These are phyloP conservation scores for Jaenimonas drosophilae DNA, from an alignment of 208 protist species.

Conservation along the genomic window DNA sequence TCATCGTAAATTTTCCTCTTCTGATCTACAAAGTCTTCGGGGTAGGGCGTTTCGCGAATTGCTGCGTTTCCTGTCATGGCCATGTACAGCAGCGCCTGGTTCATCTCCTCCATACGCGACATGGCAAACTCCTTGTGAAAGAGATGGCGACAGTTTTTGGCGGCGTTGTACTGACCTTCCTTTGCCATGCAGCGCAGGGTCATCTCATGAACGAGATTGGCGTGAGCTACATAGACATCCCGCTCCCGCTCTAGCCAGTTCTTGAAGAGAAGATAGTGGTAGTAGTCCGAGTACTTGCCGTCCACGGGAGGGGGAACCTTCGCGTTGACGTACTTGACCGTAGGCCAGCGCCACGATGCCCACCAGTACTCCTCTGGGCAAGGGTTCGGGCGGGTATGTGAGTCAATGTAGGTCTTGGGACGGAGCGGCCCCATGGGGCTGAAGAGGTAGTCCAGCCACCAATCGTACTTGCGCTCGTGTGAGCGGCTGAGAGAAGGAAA, in stretches of 20 bases:
- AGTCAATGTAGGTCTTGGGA: slow-evolving; percentile 58
- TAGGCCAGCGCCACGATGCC: slow-evolving; percentile 72
- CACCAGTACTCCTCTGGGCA: slow-evolving; percentile 81
- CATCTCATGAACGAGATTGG: slow-evolving; percentile 74
- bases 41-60: slow-evolving; percentile 80
- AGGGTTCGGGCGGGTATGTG: slow-evolving; percentile 66
- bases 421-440: slow-evolving; percentile 38
- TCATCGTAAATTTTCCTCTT: slow-evolving; percentile 86
- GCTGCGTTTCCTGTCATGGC: slow-evolving; percentile 74
- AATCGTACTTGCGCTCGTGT: slow-evolving; percentile 36
- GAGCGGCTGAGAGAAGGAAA: slow-evolving; percentile 41
- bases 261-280: slow-evolving; percentile 78
- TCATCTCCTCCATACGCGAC: slow-evolving; percentile 74
- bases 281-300: slow-evolving; percentile 77
- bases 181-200: slow-evolving; percentile 56
- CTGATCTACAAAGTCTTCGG: slow-evolving; percentile 72
- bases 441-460: slow-evolving; percentile 49
- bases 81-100: slow-evolving; percentile 81
- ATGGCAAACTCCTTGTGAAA: slow-evolving; percentile 77
- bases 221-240: slow-evolving; percentile 72
- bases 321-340: slow-evolving; percentile 71
- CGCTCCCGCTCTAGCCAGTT: slow-evolving; percentile 74
- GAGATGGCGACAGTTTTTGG: slow-evolving; percentile 81
- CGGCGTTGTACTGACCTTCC: slow-evolving; percentile 81
- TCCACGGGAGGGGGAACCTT: slow-evolving; percentile 73